These are phyloP conservation scores for Acacia acuminata DNA, from an alignment of 306 rosid species.

Conservation along the genomic window DNA sequence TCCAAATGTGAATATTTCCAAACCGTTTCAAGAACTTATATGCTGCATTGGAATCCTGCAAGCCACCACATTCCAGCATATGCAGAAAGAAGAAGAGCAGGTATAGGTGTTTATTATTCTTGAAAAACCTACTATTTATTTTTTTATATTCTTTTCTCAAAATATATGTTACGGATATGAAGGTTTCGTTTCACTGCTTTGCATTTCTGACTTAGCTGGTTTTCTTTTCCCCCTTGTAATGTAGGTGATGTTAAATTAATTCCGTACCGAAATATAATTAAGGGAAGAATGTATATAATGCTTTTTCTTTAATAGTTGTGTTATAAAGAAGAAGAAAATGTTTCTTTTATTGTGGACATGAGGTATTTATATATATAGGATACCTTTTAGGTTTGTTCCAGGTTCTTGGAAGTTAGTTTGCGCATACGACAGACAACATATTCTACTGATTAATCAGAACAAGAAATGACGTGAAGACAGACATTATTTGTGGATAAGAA, in stretches of 20 bases:
- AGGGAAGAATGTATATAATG: not conserved
- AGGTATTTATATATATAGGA: not conserved
- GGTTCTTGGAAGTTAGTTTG: not conserved
- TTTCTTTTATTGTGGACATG: conserved; percentile 27
- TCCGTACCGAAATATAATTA: not conserved
- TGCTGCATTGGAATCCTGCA: conserved; percentile 66
- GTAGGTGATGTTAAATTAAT: not conserved
- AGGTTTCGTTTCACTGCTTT: conserved; percentile 19
- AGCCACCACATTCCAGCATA: conserved; percentile 61
- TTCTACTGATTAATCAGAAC: not conserved
- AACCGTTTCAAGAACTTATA: conserved; percentile 73
- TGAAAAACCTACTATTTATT: conserved; percentile 23
- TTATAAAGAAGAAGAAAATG: not conserved
- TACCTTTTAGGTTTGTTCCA: not conserved
- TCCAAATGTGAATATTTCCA: conserved; percentile 43
- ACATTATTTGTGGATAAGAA: not conserved
- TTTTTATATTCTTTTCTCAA: conserved; percentile 20
- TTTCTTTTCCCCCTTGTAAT: not conserved
- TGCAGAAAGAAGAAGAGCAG: conserved; percentile 96
- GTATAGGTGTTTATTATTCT: conserved; percentile 37
- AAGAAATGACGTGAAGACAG: not conserved
- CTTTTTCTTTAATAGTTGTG: not conserved
- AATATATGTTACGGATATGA: conserved; percentile 5
- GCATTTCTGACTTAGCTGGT: conserved; percentile 15
- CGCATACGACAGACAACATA: not conserved